A percentile compares a stretch with the other conserved stretches of the same genome.
Conservation (phyloP, 2,329 filamentous ascomycete species). For the Ilyonectria destructans region DNA sequence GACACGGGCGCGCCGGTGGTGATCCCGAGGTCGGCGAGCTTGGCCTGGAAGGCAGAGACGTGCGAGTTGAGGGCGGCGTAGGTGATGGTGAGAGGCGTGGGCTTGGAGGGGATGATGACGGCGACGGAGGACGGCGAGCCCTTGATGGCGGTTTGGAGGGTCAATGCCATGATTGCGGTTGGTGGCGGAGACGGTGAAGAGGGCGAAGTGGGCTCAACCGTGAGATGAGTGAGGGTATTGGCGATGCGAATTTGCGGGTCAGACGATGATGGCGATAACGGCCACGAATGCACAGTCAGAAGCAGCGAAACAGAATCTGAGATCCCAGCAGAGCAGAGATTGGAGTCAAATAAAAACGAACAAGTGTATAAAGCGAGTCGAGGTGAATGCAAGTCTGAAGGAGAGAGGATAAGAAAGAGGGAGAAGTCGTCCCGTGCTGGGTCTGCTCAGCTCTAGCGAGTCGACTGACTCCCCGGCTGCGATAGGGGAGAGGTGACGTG, state of each 20-base stretch:
- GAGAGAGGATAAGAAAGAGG: background rate
- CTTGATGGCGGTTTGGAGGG: slow-evolving; percentile 67
- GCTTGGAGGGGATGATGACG: slow-evolving; percentile 81
- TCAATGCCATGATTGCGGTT: slow-evolving; percentile 55
- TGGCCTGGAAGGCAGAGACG: slow-evolving; percentile 80
- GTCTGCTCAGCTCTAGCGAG: background rate
- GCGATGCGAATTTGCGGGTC: background rate
- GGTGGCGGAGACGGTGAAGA: slow-evolving; percentile 16
- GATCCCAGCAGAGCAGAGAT: background rate
- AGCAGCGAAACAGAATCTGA: background rate
- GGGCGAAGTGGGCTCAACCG: slow-evolving; percentile 15
- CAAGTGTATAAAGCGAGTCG: background rate
- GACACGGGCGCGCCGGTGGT: slow-evolving; percentile 80
- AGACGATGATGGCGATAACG: background rate
- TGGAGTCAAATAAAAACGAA: background rate
- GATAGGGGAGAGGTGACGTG: slow-evolving; percentile 47
- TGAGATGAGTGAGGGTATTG: slow-evolving; percentile 8
- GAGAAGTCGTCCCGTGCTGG: slow-evolving; percentile 10
- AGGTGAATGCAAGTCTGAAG: background rate
- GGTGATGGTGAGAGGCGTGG: slow-evolving; percentile 75
- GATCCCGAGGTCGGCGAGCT: slow-evolving; percentile 84
- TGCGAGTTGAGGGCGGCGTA: slow-evolving; percentile 79
- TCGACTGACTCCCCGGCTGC: slow-evolving; percentile 18
- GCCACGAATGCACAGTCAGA: background rate
- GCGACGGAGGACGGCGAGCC: slow-evolving; percentile 67